Conservation (phyloP, 169 alveolate species). For the Blepharisma undulans region DNA sequence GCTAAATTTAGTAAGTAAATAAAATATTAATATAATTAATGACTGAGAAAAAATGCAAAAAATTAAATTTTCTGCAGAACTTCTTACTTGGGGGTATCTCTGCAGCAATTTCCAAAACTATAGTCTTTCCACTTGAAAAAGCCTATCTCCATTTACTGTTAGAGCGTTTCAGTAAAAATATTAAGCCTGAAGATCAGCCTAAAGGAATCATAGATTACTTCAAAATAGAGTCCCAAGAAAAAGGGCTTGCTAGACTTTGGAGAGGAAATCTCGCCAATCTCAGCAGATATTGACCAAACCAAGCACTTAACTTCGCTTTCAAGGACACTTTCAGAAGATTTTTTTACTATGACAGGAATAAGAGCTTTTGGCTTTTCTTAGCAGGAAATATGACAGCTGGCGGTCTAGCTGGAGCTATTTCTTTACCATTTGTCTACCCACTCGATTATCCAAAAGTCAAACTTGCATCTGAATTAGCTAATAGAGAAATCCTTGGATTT, state of each 20-base stretch:
- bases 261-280: slow-evolving; percentile 96
- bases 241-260: slow-evolving; percentile 95
- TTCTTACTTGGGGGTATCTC: slow-evolving; percentile 96
- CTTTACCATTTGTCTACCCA: slow-evolving; percentile 93
- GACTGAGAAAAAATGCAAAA: too few species aligned
- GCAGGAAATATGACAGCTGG: slow-evolving; percentile 92
- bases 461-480: slow-evolving; percentile 92
- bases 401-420: slow-evolving; percentile 95
- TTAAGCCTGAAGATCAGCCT: slow-evolving; percentile 92
- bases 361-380: slow-evolving; percentile 88
- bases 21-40: too few species aligned
- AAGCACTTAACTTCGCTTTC: slow-evolving; percentile 97
- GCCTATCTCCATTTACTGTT: slow-evolving; percentile 96
- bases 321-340: slow-evolving; percentile 92
- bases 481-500: too few species aligned
- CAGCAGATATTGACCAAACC: slow-evolving; percentile 97
- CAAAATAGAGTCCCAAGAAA: slow-evolving; percentile 90
- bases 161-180: slow-evolving; percentile 94
- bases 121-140: slow-evolving; percentile 98
- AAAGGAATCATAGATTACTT: slow-evolving; percentile 95
- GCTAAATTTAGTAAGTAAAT: too few species aligned
- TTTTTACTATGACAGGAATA: too few species aligned
- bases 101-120: slow-evolving; percentile 97
- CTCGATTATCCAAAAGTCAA: slow-evolving; percentile 95
- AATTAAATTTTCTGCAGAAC: slow-evolving; percentile 88